phyloP scores from a whole-genome alignment of 345 rosid species.

The Lumnitzera littorea region DNA sequence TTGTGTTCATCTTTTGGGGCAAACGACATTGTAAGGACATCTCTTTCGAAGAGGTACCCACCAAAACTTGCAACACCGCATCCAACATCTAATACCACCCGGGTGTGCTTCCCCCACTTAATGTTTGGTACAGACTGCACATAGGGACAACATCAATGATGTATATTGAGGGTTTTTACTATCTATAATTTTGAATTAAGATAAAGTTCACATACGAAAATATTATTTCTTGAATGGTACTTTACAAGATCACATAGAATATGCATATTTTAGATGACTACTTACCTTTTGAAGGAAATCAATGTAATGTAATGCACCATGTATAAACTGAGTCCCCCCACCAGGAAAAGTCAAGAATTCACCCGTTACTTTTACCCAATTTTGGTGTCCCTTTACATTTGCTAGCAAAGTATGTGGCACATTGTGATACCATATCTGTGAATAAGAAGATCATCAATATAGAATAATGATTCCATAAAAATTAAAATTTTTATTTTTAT shows the following conservation, averaged over 20 bases:
- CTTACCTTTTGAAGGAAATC: slow-evolving; percentile 65
- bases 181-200: no score
- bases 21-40: slow-evolving; percentile 87
- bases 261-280: not conserved
- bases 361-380: slow-evolving; percentile 90
- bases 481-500: no score
- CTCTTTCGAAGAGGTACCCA: slow-evolving; percentile 74
- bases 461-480: no score
- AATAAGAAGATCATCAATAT: not conserved
- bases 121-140: slow-evolving; percentile 60
- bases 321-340: slow-evolving; percentile 95
- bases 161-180: no score
- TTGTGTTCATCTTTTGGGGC: slow-evolving; percentile 98
- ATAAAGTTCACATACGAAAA: no score
- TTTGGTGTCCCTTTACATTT: slow-evolving; percentile 88
- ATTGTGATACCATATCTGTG: slow-evolving; percentile 91
- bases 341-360: slow-evolving; percentile 94
- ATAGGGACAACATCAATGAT: not conserved
- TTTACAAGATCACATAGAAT: no score
- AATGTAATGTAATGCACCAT: slow-evolving; percentile 87
- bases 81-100: slow-evolving; percentile 81
- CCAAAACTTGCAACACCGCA: slow-evolving; percentile 98
- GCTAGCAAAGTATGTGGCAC: slow-evolving; percentile 79
- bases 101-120: slow-evolving; percentile 74
- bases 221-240: no score